Conservation (phyloP, 2,329 filamentous ascomycete genomes). For the Mariannaea sp. region DNA sequence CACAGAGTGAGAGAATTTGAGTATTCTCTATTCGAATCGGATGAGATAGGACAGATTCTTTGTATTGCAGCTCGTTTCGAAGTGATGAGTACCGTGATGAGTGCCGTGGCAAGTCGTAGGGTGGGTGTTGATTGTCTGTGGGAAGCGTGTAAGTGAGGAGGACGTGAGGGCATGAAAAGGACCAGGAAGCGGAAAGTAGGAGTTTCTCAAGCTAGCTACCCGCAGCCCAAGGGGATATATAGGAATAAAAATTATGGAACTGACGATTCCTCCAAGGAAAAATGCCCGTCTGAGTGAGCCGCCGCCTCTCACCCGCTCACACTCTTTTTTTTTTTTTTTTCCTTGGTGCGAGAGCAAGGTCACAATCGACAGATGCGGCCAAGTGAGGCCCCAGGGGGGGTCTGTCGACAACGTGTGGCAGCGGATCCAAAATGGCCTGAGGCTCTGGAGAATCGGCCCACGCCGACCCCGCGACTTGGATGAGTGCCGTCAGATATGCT, state of each 20-base stretch:
- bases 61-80: no score
- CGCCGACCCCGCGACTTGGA: constrained; percentile 39
- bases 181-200: constrained; percentile 24
- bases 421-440: constrained; percentile 45
- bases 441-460: constrained; percentile 44
- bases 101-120: no score
- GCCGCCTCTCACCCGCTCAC: no score
- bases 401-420: constrained; percentile 44
- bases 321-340: not conserved
- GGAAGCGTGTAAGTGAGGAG: not conserved
- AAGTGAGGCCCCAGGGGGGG: constrained; percentile 37
- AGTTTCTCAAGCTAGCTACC: constrained; percentile 16
- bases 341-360: constrained; percentile 18
- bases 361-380: constrained; percentile 40
- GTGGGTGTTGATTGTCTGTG: not conserved
- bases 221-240: constrained; percentile 38
- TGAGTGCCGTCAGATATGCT: constrained; percentile 38
- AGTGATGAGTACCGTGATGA: not conserved
- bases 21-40: no score
- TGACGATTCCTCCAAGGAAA: not conserved
- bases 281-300: no score
- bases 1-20: no score
- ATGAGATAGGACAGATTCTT: no score
- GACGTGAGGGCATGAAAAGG: constrained; percentile 17
- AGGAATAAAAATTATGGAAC: constrained; percentile 17